phyloP scores from a whole-genome alignment of 495 filamentous ascomycete genomes.

The Aspergillus panamensis region DNA sequence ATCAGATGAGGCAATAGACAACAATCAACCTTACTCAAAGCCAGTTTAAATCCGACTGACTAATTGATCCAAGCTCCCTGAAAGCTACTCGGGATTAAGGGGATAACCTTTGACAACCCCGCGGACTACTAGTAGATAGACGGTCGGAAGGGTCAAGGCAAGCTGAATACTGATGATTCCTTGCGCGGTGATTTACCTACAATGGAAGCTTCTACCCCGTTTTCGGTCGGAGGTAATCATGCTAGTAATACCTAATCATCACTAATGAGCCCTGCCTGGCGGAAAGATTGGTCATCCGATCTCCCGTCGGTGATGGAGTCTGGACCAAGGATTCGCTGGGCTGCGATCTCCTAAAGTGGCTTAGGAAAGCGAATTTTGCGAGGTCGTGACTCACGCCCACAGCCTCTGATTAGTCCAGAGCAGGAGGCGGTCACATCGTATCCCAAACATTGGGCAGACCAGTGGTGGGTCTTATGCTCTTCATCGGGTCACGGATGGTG shows the following conservation, averaged over 20 bases:
- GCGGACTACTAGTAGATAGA: too few species aligned
- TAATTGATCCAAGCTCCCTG: background rate
- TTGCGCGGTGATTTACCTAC: background rate
- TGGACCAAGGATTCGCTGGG: background rate
- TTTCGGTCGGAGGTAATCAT: background rate
- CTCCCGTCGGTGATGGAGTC: background rate
- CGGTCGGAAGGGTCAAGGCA: background rate
- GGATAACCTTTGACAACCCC: background rate
- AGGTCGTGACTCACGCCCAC: conserved; percentile 14
- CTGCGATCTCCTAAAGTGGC: conserved; percentile 8
- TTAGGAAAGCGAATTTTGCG: conserved; percentile 7
- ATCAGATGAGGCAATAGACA: too few species aligned
- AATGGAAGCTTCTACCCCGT: background rate
- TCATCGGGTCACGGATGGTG: conserved; percentile 16
- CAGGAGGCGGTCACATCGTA: conserved; percentile 12
- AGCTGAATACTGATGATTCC: conserved; percentile 10
- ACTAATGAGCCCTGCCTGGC: conserved; percentile 7
- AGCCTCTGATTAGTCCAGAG: conserved; percentile 4
- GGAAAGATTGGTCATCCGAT: conserved; percentile 24
- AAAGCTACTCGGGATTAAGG: background rate
- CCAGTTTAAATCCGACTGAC: too few species aligned
- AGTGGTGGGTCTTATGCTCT: conserved; percentile 10
- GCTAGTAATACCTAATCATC: background rate
- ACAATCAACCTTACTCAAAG: too few species aligned
- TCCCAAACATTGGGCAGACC: conserved; percentile 2